Evolutionary conservation across 495 filamentous ascomycete species (phyloP), one percentile per base, ranked within the genome.

Genomic region (Tirmania nivea): DNA sequence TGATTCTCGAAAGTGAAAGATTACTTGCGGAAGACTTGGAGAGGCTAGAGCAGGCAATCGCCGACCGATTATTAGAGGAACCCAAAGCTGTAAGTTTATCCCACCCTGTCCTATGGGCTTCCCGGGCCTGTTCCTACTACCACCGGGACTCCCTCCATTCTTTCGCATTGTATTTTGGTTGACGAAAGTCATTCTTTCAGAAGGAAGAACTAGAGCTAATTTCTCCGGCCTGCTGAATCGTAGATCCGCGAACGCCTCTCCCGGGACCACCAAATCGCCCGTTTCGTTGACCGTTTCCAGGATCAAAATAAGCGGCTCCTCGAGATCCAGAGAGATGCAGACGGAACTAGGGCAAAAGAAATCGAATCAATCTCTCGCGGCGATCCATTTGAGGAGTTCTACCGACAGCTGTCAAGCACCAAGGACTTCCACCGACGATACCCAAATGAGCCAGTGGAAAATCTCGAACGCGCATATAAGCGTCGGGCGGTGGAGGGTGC

Each of bases 21-120:
- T 86, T 83, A 62, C 73, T 94, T 56, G 88, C 93, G 56, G 90
- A 97, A 76, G 89, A 96, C 66, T 71, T 95, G 17, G 90, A 97
- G 73, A 75, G 92, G 56, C 72, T 96, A 50, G 90, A 96, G 70
- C 84, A 90, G 67, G 90, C 84, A 35, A 82, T 95, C 60, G 82
- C 83, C 20, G 90, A 96, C 65, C 81, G 89, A 55, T 76, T 86
- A 51, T 72, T 80, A 47, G 84, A 94, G 55, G 85, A 95, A 53
- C 88, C 88, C 21, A 83, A 81, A 70, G 81, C 87, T 63, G 88
- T 92, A 71, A 63, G 78, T 75, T 51, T 31, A 31, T 31, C 25
- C 25, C 25, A 31, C 7, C 25, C 25, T 31, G 25, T 31, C 25
- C 25, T 31, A 31, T 31, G 2, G 25, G 7, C 25, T 31, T 7